Evolutionary conservation across 2,329 filamentous ascomycete genomes (phyloP), one percentile per base, ranked within the genome.

Genomic region (Fusarium verrucosum): DNA sequence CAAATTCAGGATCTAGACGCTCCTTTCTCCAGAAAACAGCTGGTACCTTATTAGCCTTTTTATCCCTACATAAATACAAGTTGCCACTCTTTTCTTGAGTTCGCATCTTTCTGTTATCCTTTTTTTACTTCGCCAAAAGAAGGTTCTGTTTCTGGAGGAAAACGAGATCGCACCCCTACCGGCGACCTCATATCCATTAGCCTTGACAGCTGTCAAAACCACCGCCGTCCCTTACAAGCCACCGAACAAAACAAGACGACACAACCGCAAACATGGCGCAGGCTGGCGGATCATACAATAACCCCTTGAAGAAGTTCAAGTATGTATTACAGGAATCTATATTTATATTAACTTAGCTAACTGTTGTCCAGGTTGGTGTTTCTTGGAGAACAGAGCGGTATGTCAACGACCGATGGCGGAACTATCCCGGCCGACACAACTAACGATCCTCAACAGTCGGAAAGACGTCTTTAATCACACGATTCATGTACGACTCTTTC

Each of bases 291-390:
- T 92, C 92, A 68, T 99, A 98, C 85, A 97, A 96, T 79, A 98
- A 98, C 85, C 95, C 95, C 74, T 85, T 99, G 82, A 99, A 99
- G 91, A 99, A 99, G 82, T 99, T 98, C 90, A 99, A 99, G 94
- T 97, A 84, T 62, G 75, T 72, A 23, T 51, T 32, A 51, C 35
- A 19, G 33, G 14, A n/a, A 19, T 5, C 23, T 26, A 14, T 8
- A 13, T 41, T 44, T 50, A 14, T 30, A 41, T 17, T 14, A 37
- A 42, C 28, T 42, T 54, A 7, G 70, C 70, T 77, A 69, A 77
- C 51, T 19, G 32, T 25, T 19, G 32, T 26, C 40, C 72, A 97
- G 94, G 83, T 83, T 99, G 80, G 95, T 99, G 71, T 99, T 99
- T 80, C 83, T 99, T 65, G 95, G 95, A 76, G 95, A 99, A 82